phyloP scores from a whole-genome alignment of 2,329 filamentous ascomycete species.

The Alternaria sp. region DNA sequence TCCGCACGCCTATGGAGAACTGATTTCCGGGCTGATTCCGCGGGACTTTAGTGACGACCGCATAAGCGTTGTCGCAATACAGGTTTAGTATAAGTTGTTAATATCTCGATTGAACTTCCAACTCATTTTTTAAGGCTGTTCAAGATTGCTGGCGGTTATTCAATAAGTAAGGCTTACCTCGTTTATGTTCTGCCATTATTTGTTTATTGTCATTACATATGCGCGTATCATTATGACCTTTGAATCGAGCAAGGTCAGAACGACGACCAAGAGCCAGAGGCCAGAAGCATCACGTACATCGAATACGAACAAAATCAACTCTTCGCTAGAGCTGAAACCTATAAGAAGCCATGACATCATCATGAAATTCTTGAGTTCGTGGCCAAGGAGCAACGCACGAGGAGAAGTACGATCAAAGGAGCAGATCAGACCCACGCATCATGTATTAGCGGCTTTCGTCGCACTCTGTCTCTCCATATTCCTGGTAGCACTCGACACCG shows the following conservation, averaged over 20 bases:
- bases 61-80: background rate
- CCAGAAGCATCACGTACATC: background rate
- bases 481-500: conserved; percentile 58
- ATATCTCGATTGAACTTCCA: background rate
- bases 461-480: conserved; percentile 50
- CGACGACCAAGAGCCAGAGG: background rate
- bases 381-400: background rate
- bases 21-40: background rate
- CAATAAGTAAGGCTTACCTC: background rate
- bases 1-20: background rate
- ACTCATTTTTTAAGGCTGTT: background rate
- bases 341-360: background rate
- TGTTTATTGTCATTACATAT: background rate
- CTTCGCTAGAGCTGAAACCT: background rate
- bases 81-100: background rate
- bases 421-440: background rate
- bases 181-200: background rate
- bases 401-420: background rate
- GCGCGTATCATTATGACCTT: background rate
- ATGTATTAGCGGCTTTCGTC: conserved; percentile 35
- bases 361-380: background rate
- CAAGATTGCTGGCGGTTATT: background rate
- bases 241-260: background rate
- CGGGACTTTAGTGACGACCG: background rate
- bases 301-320: background rate